Evolutionary conservation across 2,329 filamentous ascomycete genomes (phyloP), one percentile per base, ranked within the genome.

Genomic region (Pseudohalonectria lignicola): DNA sequence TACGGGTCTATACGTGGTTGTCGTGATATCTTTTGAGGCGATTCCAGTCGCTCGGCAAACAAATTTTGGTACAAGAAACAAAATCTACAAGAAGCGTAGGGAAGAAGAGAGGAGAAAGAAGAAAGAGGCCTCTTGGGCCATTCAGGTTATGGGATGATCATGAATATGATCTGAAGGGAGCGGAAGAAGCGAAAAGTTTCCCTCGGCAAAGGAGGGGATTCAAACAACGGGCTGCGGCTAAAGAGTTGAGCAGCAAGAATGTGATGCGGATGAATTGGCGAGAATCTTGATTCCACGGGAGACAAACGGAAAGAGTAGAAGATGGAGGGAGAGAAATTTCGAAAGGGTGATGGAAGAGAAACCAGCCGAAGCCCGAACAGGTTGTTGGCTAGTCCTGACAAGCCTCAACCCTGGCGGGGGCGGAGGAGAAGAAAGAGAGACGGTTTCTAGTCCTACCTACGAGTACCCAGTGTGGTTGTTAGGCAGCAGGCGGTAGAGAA

Each of bases 31-130:
- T 7, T 30, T 47, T 36, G 39, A 39, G 51, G 64, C 65, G 64
- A 68, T 54, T 56, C 62, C 63, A 65, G 64, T 62, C 60, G 61
- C 62, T 17, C 20, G 44, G 44, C 42, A 53, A 48, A 47, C 45
- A 42, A 55, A 52, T 17, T 18, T 40, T 45, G 46, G 43, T 46
- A 48, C 48, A 47, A 40, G 43, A 43, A 43, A 48, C 47, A 46
- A 47, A 45, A 52, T 47, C 50, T 37, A 49, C 49, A 52, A 45
- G 45, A 52, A 45, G 51, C 47, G 49, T 45, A 49, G 52, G 41
- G 43, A 35, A 35, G 39, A 42, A 36, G 32, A 41, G 32, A 17
- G 30, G 28, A 28, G 34, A 25, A 32, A 35, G 31, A 19, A 37
- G 39, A 48, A 34, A 44, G 49, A 41, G 59, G 61, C 60, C 60